Percentiles rank a stretch among this genome's conserved stretches.
Evolutionary conservation across 2,329 filamentous ascomycete genomes (phyloP).

Genomic region (Thielaviopsis euricoi): DNA sequence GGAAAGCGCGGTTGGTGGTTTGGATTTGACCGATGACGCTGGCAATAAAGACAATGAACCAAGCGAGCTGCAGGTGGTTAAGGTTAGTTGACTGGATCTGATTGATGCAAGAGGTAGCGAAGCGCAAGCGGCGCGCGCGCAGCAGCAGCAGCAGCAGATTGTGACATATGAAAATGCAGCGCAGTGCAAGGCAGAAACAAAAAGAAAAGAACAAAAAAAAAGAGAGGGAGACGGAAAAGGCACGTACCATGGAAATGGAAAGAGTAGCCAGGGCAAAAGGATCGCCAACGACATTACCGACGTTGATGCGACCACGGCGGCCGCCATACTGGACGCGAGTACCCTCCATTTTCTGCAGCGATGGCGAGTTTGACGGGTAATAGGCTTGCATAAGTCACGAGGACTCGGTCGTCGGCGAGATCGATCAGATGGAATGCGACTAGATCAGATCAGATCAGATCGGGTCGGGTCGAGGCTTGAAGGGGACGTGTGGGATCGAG

Average conservation of each 20-base stretch:
- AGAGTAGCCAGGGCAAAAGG: constrained; percentile 90
- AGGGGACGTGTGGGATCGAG: too few species aligned
- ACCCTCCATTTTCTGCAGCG: constrained; percentile 66
- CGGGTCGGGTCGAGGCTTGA: too few species aligned
- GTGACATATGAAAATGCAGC: too few species aligned
- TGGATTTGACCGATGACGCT: constrained; percentile 36
- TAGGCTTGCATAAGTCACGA: constrained; percentile 48
- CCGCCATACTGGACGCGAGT: constrained; percentile 39
- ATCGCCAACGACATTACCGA: constrained; percentile 87
- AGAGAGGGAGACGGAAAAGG: too few species aligned
- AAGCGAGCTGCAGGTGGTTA: constrained; percentile 53
- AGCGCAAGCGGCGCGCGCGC: neutral
- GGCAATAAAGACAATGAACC: constrained; percentile 81
- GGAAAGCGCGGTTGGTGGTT: constrained; percentile 37
- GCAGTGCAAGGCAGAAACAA: neutral
- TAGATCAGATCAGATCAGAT: too few species aligned
- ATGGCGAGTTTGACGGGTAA: constrained; percentile 57
- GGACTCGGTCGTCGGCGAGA: too few species aligned
- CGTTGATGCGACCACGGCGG: constrained; percentile 46
- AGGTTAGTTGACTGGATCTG: neutral
- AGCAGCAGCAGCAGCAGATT: too few species aligned
- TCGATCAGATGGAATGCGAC: too few species aligned
- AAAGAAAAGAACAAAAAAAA: neutral
- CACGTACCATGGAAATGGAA: constrained; percentile 74
- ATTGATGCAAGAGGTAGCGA: neutral